Conservation (phyloP, 225 moss, liverwort and hornwort species). For the Asterella californica region DNA sequence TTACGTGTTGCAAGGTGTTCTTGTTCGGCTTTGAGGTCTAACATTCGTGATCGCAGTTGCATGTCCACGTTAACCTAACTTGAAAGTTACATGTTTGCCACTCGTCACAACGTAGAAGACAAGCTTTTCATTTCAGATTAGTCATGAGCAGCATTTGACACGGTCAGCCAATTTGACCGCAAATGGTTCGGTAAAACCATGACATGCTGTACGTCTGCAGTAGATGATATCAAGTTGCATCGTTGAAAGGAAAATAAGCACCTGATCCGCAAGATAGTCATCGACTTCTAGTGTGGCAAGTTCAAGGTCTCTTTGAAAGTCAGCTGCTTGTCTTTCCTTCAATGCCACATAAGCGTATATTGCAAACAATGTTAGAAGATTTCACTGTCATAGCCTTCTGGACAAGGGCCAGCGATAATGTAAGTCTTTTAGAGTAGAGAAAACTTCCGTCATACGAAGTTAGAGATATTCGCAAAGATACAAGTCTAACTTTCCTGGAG, state of each 20-base stretch:
- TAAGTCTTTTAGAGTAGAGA: background rate
- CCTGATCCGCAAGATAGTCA: conserved; percentile 48
- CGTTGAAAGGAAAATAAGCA: background rate
- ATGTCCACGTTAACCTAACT: conserved; percentile 81
- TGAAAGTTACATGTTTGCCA: background rate
- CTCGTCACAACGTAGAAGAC: background rate
- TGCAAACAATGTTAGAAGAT: background rate
- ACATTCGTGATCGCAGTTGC: conserved; percentile 65
- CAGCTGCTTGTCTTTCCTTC: conserved; percentile 42
- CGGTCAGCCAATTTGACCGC: background rate
- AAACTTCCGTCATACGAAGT: background rate
- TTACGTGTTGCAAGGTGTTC: conserved; percentile 56
- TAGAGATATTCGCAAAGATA: background rate
- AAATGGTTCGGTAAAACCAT: background rate
- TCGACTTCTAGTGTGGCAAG: conserved; percentile 46
- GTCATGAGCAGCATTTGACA: background rate
- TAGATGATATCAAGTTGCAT: too few species aligned
- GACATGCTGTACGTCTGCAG: background rate
- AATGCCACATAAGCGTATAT: background rate
- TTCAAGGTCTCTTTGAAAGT: conserved; percentile 42
- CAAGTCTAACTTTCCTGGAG: background rate
- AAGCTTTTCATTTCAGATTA: background rate
- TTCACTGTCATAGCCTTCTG: background rate
- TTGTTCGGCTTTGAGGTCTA: conserved; percentile 63
- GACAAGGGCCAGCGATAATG: background rate